Evolutionary conservation across 192 early-diverging fungal species (phyloP), one percentile per base, ranked within the genome.

Genomic region (Entomortierella lignicola): DNA sequence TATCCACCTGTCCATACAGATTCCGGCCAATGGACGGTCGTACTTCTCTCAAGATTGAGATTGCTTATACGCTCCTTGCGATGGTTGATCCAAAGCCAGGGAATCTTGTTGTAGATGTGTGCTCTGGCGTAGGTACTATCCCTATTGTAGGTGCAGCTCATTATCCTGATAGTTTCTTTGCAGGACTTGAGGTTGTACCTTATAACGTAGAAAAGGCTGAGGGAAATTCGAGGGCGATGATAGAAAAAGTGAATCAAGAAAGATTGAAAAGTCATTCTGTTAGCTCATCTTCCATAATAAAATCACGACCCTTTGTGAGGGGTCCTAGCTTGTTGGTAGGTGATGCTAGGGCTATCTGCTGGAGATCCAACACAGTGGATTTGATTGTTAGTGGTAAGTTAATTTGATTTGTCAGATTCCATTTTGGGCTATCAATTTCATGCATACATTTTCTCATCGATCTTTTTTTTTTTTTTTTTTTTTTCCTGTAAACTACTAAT

Each of bases 81-180:
- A 27, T 86, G 39, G 77, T 60, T 1, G 51, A 68, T 31, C 81
- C 83, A 26, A 53, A 64, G 66, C 69, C 83, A 23, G 83, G 83
- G 0, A 68, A 86, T 32, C 23, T 86, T 47, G 72, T 86, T 1
- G 27, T 86, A 13, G 85, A 86, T 56, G 58, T 72, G 30, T 86
- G 85, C 55, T 75, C 81, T 15, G 85, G 85, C 4, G 80, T 81
- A 10, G 84, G 83, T 21, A 84, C 73, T 7, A 64, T 84, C 27
- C 72, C 73, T 1, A 77, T 82, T 12, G 69, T 77, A 18, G 84
- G 85, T 0, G 83, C 85, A 25, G 39, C 60, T 13, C 70, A 81
- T 34, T 86, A 74, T 37, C 81, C 79, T 1, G 26, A 56, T 17
- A 69, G 59, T 4, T 56, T 83, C 5, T 86, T 81, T 75, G 29